Evolutionary conservation across 2,329 filamentous ascomycete genomes (phyloP).

Genomic region (Pseudocercospora fijiensis): DNA sequence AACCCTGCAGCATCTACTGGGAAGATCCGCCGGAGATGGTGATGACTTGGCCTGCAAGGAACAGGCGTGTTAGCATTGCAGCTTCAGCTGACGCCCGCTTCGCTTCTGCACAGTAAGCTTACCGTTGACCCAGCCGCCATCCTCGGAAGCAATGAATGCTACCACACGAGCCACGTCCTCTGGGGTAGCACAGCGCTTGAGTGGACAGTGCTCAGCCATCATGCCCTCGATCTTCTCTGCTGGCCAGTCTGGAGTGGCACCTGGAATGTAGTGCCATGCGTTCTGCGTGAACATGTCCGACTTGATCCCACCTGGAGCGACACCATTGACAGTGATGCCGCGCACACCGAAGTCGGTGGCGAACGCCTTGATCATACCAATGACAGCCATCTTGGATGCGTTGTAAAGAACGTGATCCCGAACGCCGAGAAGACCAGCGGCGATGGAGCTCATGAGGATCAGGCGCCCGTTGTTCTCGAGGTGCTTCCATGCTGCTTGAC

Average conservation of each 20-base stretch:
- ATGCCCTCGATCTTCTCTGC: conserved; percentile 52
- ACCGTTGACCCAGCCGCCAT: conserved; percentile 45
- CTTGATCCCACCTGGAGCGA: conserved; percentile 71
- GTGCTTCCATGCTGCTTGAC: conserved; percentile 71
- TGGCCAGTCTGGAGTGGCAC: conserved; percentile 50
- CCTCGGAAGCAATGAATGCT: conserved; percentile 41
- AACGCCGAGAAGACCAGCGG: conserved; percentile 64
- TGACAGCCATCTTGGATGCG: conserved; percentile 69
- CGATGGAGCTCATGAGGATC: conserved; percentile 73
- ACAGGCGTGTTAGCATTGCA: conserved; percentile 17
- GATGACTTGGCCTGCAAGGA: conserved; percentile 42
- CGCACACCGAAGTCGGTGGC: conserved; percentile 68
- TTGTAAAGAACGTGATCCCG: conserved; percentile 72
- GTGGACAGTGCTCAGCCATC: conserved; percentile 52
- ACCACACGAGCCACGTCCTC: conserved; percentile 46
- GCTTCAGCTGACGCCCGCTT: neutral
- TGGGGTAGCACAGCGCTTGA: conserved; percentile 50
- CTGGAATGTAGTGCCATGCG: conserved; percentile 46
- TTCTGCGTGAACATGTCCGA: conserved; percentile 68
- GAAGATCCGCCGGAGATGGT: conserved; percentile 46
- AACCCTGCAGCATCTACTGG: conserved; percentile 33
- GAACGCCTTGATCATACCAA: conserved; percentile 70
- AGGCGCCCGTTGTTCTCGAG: conserved; percentile 68
- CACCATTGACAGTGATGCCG: conserved; percentile 69
- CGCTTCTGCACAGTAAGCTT: conserved; percentile 14